Conservation (phyloP, 345 rosid genomes). For the Populus alba region DNA sequence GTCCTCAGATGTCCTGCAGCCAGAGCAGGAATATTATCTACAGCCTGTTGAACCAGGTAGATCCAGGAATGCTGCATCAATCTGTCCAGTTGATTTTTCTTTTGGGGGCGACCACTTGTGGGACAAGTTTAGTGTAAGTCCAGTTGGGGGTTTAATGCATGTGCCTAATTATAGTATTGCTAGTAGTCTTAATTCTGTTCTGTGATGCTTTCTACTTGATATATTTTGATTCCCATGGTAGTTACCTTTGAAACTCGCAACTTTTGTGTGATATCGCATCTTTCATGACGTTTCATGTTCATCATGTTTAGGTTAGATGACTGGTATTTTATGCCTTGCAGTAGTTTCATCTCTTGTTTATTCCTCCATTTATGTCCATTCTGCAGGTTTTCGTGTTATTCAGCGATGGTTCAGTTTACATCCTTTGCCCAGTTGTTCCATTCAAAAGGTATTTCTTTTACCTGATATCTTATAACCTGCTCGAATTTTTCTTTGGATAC, state of each 20-base stretch:
- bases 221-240: not conserved
- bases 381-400: slow-evolving; percentile 83
- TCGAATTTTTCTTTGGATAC: not conserved
- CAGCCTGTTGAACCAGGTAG: slow-evolving; percentile 87
- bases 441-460: slow-evolving; percentile 68
- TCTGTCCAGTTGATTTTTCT: slow-evolving; percentile 78
- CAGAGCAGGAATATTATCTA: slow-evolving; percentile 92
- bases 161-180: not conserved
- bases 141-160: not conserved
- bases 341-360: slow-evolving; percentile 1
- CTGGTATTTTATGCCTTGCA: not conserved
- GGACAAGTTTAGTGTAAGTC: slow-evolving; percentile 93
- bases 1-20: slow-evolving; percentile 65
- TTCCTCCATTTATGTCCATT: not conserved
- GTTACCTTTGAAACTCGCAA: not conserved
- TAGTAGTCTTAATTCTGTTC: not conserved
- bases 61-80: slow-evolving; percentile 69
- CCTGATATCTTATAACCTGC: not conserved
- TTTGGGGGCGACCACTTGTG: slow-evolving; percentile 94
- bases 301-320: not conserved
- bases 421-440: slow-evolving; percentile 88
- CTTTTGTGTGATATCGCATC: not conserved
- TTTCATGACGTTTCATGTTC: not conserved
- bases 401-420: slow-evolving; percentile 77
- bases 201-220: not conserved